These are phyloP conservation scores for Rhazya stricta DNA, from an alignment of 257 asterid species.

Conservation along the genomic window DNA sequence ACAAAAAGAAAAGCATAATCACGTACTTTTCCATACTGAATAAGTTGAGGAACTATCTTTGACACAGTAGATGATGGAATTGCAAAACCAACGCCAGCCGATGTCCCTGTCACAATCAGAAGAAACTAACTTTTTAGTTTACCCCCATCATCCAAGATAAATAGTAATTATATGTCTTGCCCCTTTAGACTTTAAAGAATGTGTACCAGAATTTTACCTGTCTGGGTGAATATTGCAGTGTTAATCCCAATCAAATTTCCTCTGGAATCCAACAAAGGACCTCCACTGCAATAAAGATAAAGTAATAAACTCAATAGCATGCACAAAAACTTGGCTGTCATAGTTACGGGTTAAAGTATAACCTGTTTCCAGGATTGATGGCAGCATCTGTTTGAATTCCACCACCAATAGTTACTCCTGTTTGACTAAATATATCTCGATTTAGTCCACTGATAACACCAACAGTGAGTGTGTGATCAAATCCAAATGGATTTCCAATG, in stretches of 20 bases:
- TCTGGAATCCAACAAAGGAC: conserved; percentile 86
- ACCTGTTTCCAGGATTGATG: conserved; percentile 99
- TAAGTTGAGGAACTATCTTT: conserved; percentile 89
- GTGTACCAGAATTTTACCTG: conserved; percentile 41
- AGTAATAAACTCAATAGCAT: conserved; percentile 1
- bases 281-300: conserved; percentile 60
- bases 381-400: conserved; percentile 99
- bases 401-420: conserved; percentile 95
- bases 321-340: background rate
- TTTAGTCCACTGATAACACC: conserved; percentile 93
- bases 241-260: conserved; percentile 90
- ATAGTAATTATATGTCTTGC: background rate
- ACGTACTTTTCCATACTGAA: conserved; percentile 77
- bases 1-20: background rate
- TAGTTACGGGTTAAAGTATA: background rate
- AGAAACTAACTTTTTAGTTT: background rate
- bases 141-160: background rate
- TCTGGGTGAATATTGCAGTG: conserved; percentile 93
- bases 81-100: conserved; percentile 96
- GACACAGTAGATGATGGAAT: conserved; percentile 87
- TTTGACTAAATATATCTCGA: conserved; percentile 89
- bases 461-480: conserved; percentile 95
- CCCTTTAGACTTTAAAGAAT: conserved; percentile 5
- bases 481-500: conserved; percentile 96
- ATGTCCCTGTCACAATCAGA: conserved; percentile 57